These are phyloP conservation scores for Globisporangium perplexum DNA, from an alignment of 352 stramenopile genomes.

Conservation along the genomic window DNA sequence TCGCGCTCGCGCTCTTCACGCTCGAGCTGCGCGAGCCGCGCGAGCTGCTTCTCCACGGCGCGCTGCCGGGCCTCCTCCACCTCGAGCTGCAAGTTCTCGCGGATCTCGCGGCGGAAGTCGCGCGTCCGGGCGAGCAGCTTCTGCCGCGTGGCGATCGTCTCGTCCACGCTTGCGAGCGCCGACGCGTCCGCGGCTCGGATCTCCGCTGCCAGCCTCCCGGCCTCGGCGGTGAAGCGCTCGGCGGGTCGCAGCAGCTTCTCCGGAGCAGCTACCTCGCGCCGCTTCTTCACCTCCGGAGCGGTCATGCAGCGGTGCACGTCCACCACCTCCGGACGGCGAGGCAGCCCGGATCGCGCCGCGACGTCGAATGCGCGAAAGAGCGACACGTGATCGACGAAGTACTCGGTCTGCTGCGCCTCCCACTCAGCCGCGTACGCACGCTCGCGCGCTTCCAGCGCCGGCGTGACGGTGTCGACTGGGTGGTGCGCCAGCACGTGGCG, in stretches of 20 bases:
- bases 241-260: conserved; percentile 21
- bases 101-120: conserved; percentile 58
- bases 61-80: conserved; percentile 55
- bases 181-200: conserved; percentile 8
- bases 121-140: conserved; percentile 26
- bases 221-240: conserved; percentile 28
- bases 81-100: conserved; percentile 52
- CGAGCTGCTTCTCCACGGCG: conserved; percentile 39
- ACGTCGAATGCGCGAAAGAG: conserved; percentile 50
- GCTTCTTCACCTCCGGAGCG: neutral
- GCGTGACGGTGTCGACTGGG: conserved; percentile 12
- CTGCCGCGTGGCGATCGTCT: conserved; percentile 13
- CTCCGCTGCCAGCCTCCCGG: conserved; percentile 10
- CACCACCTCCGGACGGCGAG: conserved; percentile 34
- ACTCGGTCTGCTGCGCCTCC: conserved; percentile 38
- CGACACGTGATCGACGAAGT: conserved; percentile 42
- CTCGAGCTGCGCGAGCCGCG: conserved; percentile 24
- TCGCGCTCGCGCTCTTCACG: conserved; percentile 37
- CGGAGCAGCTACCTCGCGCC: too few relatives aligned
- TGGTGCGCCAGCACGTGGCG: conserved; percentile 25
- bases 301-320: conserved; percentile 17
- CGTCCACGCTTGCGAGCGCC: conserved; percentile 13
- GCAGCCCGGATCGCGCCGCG: conserved; percentile 23
- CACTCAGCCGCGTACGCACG: conserved; percentile 20
- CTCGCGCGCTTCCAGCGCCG: conserved; percentile 12